Evolutionary conservation across 2,329 filamentous ascomycete species (phyloP), one percentile per base, ranked within the genome.

Genomic region (Epichloe scottii): DNA sequence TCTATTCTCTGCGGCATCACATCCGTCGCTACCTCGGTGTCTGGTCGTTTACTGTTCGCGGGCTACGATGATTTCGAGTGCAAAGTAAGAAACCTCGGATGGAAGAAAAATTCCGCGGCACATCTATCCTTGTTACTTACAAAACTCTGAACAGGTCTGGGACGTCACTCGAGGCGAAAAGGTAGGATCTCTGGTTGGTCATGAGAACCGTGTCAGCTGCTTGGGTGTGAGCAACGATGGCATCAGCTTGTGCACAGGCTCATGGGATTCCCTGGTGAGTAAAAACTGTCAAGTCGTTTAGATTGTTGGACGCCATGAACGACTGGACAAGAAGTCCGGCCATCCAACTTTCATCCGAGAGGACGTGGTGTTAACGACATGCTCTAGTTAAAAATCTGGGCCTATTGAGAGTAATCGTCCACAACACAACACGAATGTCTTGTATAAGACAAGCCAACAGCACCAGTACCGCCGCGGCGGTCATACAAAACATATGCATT

Each of bases 31-130:
- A 97, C 95, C 62, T 98, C 93, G 15, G 91, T 98, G 14, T 98
- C 93, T 52, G 93, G 93, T 53, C 83, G 93, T 66, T 75, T 98
- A 62, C 75, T 98, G 40, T 98, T 98, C 68, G 93, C 93, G 51
- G 93, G 93, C 59, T 98, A 98, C 64, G 93, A 98, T 64, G 93
- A 98, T 67, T 98, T 95, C 63, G 93, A 98, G 72, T 98, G 93
- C 90, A 98, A 97, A 85, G 91, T 95, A 75, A 49, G 45, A 19
- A 40, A 40, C 10, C 33, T 37, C 33, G 44, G 14, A 5, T 2
- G 26, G 8, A n/a, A 5, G 38, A 7, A 46, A 11, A 14, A 4
- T 12, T 5, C 42, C 15, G 19, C 37, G 15, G n/a, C 46, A 40
- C 3, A 33, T 19, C 1, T 30, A 7, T 40, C 4, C 21, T 4